Evolutionary conservation across 1,139 yeast species (phyloP), one percentile per base, ranked within the genome.

Genomic region (Nakaseomyces sp.): DNA sequence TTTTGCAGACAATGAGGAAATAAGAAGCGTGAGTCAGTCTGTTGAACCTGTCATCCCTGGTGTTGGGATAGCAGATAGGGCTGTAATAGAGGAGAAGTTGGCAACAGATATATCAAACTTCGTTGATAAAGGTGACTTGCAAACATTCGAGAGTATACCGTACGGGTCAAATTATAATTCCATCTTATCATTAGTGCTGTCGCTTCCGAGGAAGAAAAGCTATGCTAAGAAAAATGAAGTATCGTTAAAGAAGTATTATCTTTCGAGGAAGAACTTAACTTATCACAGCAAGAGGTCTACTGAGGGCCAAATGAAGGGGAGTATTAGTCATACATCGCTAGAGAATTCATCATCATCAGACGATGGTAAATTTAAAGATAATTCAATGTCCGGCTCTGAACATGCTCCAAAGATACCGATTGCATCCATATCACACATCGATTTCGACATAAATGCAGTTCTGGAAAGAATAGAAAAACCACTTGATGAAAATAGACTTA

Each of bases 181-280:
- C 4, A 35, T 35, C 4, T 28, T 35, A 5, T 35, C 38, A 2
- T 22, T 35, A 13, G 28, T 35, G 17, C 7, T 35, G 10, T 35
- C 38, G 3, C 17, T 20, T 8, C 38, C 26, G 28, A 35, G 13
- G n/a, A 22, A 35, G n/a, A 35, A 22, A 13, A 35, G n/a, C 8
- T 7, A 20, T 15, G 3, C 38, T 5, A 28, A 40, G 17, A 50
- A 50, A 29, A 55, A 52, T 37, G 56, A 53, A 40, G 25, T 19
- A 13, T 45, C 50, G 41, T 38, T 56, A 42, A 45, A 47, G 12
- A 48, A 47, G 19, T 56, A 56, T 41, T 56, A 55, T 18, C 51
- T 49, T 13, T 40, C 42, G 12, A 22, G 42, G 25, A 31, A 32
- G 13, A 33, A 33, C n/a, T 17, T 47, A 5, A 47, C 30, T 15